Percentiles rank a stretch among this genome's conserved stretches.
These are phyloP conservation scores for Ilyonectria mors-panacis DNA, from an alignment of 2,329 filamentous ascomycete genomes.

Conservation along the genomic window DNA sequence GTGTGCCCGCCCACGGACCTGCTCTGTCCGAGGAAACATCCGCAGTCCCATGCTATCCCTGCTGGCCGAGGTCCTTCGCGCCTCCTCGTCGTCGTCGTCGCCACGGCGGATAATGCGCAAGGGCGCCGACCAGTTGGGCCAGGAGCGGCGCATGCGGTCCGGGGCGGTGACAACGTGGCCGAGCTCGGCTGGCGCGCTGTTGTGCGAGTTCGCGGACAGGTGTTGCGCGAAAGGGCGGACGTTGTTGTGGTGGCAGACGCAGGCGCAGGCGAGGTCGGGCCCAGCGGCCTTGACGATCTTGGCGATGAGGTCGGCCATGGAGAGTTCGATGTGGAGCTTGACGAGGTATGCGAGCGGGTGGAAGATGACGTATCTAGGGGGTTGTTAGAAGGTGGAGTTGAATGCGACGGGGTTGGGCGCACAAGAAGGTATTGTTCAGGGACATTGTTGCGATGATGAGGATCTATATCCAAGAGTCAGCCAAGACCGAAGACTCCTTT, in stretches of 20 bases:
- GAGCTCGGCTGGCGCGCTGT: constrained; percentile 12
- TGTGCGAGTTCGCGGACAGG: constrained; percentile 6
- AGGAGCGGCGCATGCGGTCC: neutral
- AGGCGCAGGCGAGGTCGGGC: constrained; percentile 37
- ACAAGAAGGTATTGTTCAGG: constrained; percentile 43
- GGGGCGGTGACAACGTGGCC: neutral
- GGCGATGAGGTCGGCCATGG: constrained; percentile 47
- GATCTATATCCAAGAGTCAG: constrained; percentile 34
- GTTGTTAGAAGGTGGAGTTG: constrained; percentile 1
- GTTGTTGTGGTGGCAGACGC: constrained; percentile 38
- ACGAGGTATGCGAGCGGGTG: constrained; percentile 48
- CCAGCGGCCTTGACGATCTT: constrained; percentile 45
- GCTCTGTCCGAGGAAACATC: constrained; percentile 17
- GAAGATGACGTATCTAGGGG: constrained; percentile 42
- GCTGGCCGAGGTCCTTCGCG: neutral
- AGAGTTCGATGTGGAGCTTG: constrained; percentile 47
- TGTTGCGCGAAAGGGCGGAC: neutral
- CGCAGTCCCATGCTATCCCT: constrained; percentile 21
- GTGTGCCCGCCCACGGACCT: constrained; percentile 14
- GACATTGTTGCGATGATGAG: constrained; percentile 47
- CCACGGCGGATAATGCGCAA: constrained; percentile 9
- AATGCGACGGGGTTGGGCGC: neutral
- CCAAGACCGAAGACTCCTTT: too few species aligned
- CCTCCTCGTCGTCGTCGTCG: neutral
- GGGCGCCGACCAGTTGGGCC: constrained; percentile 7